These are phyloP conservation scores for Microbotryum saponariae DNA, from an alignment of 1,284 basidiomycete species.

Conservation along the genomic window DNA sequence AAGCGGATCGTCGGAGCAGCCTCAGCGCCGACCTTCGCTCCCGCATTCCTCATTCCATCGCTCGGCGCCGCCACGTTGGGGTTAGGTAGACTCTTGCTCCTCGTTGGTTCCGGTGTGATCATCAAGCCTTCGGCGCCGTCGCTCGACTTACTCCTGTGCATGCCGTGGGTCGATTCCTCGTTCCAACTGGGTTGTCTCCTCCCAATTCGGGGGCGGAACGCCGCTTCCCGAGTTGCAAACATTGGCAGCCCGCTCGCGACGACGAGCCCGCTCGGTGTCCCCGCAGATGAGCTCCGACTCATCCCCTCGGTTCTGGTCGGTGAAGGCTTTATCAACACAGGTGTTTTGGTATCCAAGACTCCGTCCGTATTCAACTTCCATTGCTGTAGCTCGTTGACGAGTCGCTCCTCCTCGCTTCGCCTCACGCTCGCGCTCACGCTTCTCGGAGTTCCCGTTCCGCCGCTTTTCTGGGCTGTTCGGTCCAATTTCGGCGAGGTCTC, in stretches of 20 bases:
- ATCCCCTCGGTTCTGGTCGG: neutral
- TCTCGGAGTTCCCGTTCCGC: neutral
- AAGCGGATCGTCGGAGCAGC: no score
- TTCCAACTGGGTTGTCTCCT: neutral
- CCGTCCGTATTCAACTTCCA: conserved; percentile 31
- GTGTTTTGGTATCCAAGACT: conserved; percentile 6
- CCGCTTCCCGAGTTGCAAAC: neutral
- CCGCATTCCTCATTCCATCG: no score
- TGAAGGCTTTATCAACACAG: no score
- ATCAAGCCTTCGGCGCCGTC: neutral
- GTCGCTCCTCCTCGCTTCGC: conserved; percentile 19
- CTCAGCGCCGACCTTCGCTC: no score
- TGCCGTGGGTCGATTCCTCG: neutral
- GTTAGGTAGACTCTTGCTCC: no score
- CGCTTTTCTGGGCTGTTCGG: neutral
- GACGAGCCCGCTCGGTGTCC: neutral
- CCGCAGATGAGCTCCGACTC: neutral
- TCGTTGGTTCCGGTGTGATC: no score
- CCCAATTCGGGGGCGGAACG: neutral
- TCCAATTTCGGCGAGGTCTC: no score
- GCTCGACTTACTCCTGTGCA: neutral
- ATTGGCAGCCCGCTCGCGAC: neutral
- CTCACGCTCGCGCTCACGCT: neutral
- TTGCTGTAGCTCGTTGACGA: conserved; percentile 17
- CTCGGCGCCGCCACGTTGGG: no score